phyloP scores from a whole-genome alignment of 2,329 filamentous ascomycete species.

The Microdochium nivale region DNA sequence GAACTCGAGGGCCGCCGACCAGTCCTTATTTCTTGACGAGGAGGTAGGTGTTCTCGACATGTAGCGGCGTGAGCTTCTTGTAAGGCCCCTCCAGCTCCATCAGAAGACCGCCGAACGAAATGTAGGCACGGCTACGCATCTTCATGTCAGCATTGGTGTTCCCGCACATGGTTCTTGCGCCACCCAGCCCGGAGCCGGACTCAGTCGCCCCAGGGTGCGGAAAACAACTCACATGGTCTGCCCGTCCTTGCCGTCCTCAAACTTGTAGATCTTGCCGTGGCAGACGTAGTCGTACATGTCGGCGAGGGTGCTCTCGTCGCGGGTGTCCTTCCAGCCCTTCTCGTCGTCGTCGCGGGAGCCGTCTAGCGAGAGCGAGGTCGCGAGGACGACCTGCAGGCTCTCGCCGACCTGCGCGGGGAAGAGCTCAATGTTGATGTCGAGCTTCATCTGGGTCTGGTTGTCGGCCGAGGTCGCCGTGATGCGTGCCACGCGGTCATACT shows the following conservation, averaged over 20 bases:
- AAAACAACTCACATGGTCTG: constrained; percentile 68
- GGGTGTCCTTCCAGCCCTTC: constrained; percentile 74
- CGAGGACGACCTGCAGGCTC: constrained; percentile 70
- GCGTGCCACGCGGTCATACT: constrained; percentile 93
- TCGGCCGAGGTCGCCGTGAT: constrained; percentile 71
- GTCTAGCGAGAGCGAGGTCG: constrained; percentile 79
- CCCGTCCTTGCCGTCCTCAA: constrained; percentile 69
- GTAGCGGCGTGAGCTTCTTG: constrained; percentile 85
- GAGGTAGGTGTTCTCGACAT: constrained; percentile 90
- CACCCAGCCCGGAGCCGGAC: background rate
- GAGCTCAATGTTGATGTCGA: constrained; percentile 92
- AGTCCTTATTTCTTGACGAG: constrained; percentile 73
- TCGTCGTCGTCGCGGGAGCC: constrained; percentile 65
- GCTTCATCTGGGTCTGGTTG: constrained; percentile 64
- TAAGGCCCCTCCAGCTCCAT: constrained; percentile 90
- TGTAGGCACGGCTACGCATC: constrained; percentile 70
- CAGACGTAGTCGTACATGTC: constrained; percentile 85
- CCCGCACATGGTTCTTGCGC: background rate
- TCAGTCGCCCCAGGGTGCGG: background rate
- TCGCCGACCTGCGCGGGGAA: constrained; percentile 72
- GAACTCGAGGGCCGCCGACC: constrained; percentile 1
- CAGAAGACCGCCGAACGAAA: constrained; percentile 87
- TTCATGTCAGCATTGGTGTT: background rate
- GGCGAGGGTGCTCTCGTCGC: constrained; percentile 53
- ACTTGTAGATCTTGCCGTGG: constrained; percentile 81